phyloP scores from a whole-genome alignment of 1,284 basidiomycete genomes.

The Microbotryomycetes sp. region DNA sequence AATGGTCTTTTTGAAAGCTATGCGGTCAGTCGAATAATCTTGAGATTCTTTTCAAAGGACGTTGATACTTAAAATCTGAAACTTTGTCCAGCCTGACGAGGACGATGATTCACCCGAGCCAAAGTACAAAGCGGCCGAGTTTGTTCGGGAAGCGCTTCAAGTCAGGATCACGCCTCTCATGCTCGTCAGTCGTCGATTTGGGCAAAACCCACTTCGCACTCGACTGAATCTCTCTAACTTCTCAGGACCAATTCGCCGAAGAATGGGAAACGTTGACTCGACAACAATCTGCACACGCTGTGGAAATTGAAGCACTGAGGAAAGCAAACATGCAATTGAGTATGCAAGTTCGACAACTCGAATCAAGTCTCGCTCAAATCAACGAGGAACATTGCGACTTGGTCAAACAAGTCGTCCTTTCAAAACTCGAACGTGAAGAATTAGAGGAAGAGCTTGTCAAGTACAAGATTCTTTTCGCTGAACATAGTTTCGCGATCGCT shows the following conservation, averaged over 20 bases:
- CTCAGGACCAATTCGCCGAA: slow-evolving; percentile 63
- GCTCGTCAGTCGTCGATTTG: slow-evolving; percentile 28
- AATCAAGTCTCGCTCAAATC: slow-evolving; percentile 65
- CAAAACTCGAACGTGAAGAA: slow-evolving; percentile 77
- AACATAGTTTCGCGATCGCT: not conserved
- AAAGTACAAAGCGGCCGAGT: slow-evolving; percentile 63
- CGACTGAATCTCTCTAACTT: not conserved
- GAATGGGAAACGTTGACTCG: slow-evolving; percentile 71
- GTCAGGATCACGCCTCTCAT: slow-evolving; percentile 53
- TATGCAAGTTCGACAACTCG: slow-evolving; percentile 73
- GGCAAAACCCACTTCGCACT: not conserved
- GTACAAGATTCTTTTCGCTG: slow-evolving; percentile 57
- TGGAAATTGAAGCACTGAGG: slow-evolving; percentile 70
- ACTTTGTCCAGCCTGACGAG: slow-evolving; percentile 30
- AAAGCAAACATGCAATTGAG: slow-evolving; percentile 68
- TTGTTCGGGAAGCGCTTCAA: slow-evolving; percentile 74
- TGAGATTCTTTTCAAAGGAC: not conserved
- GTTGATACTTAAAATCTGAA: not conserved
- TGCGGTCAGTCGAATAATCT: slow-evolving; percentile 45
- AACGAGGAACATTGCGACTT: slow-evolving; percentile 61
- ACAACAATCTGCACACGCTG: slow-evolving; percentile 65
- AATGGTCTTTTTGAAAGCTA: slow-evolving; percentile 74
- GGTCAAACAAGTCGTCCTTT: slow-evolving; percentile 80
- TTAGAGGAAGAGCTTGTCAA: slow-evolving; percentile 81
- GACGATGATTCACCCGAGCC: slow-evolving; percentile 33